These are phyloP conservation scores for Tuber umbilicatum DNA, from an alignment of 495 filamentous ascomycete genomes.

Conservation along the genomic window DNA sequence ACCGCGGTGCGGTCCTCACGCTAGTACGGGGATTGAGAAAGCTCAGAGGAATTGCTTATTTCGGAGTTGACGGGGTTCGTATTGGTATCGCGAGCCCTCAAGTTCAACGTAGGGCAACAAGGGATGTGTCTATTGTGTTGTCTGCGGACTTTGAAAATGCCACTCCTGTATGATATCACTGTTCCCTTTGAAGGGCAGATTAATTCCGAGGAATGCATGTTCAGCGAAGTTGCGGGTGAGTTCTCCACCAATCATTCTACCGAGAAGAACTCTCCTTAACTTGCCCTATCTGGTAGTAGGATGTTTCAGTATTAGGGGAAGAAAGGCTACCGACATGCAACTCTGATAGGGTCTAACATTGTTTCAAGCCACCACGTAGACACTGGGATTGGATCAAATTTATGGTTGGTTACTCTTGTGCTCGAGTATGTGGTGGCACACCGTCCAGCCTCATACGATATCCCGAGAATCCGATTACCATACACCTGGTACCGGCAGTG, in stretches of 20 bases:
- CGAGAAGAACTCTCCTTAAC: background rate
- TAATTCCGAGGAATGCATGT: background rate
- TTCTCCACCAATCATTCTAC: background rate
- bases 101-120: background rate
- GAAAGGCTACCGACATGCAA: background rate
- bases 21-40: background rate
- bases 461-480: background rate
- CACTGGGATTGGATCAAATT: background rate
- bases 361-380: background rate
- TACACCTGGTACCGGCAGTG: background rate
- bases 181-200: background rate
- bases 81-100: background rate
- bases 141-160: background rate
- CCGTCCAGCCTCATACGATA: background rate
- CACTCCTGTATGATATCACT: background rate
- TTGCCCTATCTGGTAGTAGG: background rate
- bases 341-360: background rate
- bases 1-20: background rate
- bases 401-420: background rate
- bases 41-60: background rate
- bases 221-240: background rate
- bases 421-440: background rate
- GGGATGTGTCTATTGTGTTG: background rate
- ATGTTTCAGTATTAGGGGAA: background rate
- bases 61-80: background rate